Evolutionary conservation across 495 filamentous ascomycete species (phyloP).

Genomic region (Penicillium pulvis): DNA sequence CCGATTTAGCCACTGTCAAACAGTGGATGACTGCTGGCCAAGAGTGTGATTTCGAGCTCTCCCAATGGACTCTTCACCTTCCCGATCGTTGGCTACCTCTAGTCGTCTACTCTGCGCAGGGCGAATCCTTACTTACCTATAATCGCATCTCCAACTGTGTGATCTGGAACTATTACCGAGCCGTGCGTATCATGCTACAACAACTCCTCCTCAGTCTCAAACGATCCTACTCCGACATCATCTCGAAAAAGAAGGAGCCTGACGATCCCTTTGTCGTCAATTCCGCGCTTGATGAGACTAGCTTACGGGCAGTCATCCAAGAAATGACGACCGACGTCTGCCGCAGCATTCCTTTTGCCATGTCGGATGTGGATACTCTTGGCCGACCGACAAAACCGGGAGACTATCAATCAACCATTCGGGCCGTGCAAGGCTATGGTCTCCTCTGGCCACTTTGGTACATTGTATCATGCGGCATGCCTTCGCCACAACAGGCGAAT

Average conservation of each 20-base stretch:
- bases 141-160: conserved; percentile 30
- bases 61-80: conserved; percentile 37
- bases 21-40: conserved; percentile 29
- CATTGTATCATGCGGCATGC: conserved; percentile 38
- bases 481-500: conserved; percentile 32
- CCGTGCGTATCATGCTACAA: conserved; percentile 41
- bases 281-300: conserved; percentile 14
- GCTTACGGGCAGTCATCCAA: conserved; percentile 26
- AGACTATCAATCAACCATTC: conserved; percentile 22
- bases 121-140: conserved; percentile 42
- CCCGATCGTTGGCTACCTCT: conserved; percentile 44
- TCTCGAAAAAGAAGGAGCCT: not conserved
- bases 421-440: conserved; percentile 38
- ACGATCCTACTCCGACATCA: conserved; percentile 22
- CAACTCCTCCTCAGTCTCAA: conserved; percentile 34
- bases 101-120: conserved; percentile 35
- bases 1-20: conserved; percentile 23
- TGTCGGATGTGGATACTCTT: conserved; percentile 41
- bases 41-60: conserved; percentile 35
- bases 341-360: conserved; percentile 41
- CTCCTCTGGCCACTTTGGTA: conserved; percentile 51
- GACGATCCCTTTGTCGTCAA: not conserved
- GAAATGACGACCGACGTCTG: conserved; percentile 45
- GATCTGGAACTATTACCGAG: conserved; percentile 47
- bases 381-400: conserved; percentile 29